Conservation (phyloP, 495 filamentous ascomycete species). For the Letharia lupina region DNA sequence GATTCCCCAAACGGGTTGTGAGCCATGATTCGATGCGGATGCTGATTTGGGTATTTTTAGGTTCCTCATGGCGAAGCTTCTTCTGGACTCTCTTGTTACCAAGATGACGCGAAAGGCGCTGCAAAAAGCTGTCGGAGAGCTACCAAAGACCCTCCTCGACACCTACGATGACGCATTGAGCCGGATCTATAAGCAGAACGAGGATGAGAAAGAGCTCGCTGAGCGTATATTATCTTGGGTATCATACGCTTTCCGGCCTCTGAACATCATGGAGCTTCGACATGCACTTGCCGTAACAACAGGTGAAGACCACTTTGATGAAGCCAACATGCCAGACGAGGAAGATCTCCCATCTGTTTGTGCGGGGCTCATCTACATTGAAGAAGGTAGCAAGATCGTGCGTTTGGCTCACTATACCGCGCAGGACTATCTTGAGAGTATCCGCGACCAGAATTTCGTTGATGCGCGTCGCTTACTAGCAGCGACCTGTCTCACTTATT, state of each 20-base stretch:
- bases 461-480: background rate
- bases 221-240: slow-evolving; percentile 5
- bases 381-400: slow-evolving; percentile 36
- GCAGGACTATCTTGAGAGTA: slow-evolving; percentile 38
- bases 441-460: background rate
- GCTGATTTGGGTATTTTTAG: background rate
- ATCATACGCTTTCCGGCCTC: background rate
- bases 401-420: slow-evolving; percentile 49
- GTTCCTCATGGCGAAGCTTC: slow-evolving; percentile 9
- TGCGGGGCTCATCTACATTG: slow-evolving; percentile 44
- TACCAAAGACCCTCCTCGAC: slow-evolving; percentile 1
- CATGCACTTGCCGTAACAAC: slow-evolving; percentile 38
- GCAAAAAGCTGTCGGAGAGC: background rate
- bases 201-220: background rate
- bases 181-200: slow-evolving; percentile 7
- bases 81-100: slow-evolving; percentile 5
- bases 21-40: background rate
- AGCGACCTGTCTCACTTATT: slow-evolving; percentile 5
- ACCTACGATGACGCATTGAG: slow-evolving; percentile 14
- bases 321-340: slow-evolving; percentile 31
- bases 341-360: slow-evolving; percentile 38
- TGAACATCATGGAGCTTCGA: slow-evolving; percentile 13
- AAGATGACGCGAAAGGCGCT: slow-evolving; percentile 4
- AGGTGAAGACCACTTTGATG: slow-evolving; percentile 30
- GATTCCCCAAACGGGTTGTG: background rate